These are phyloP conservation scores for Backusella morwellensis DNA, from an alignment of 192 early-diverging fungal genomes.

Conservation along the genomic window DNA sequence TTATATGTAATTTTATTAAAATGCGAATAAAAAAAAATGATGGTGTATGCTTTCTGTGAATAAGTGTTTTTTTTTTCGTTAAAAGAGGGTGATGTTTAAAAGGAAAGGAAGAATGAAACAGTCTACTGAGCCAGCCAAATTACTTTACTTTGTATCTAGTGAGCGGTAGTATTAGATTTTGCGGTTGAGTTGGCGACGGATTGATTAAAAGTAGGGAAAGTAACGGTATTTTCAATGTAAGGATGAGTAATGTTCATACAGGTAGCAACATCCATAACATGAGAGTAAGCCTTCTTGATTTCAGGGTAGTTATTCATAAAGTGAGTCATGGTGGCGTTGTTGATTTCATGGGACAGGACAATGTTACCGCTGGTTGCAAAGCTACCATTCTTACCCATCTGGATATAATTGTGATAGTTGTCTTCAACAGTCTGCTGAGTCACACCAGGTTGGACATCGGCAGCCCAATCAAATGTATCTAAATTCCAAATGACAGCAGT, in stretches of 20 bases:
- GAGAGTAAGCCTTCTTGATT: constrained; percentile 24
- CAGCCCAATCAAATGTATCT: constrained; percentile 49
- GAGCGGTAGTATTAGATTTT: background rate
- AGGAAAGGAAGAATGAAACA: background rate
- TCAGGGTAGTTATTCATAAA: constrained; percentile 15
- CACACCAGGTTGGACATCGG: constrained; percentile 10
- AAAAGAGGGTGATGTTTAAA: background rate
- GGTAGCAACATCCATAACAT: constrained; percentile 30
- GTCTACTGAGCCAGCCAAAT: background rate
- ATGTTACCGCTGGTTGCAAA: constrained; percentile 25
- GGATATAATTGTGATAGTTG: constrained; percentile 24
- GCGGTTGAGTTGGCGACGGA: background rate
- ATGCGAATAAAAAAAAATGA: constrained; percentile 5
- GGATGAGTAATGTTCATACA: constrained; percentile 27
- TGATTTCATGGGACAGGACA: constrained; percentile 32
- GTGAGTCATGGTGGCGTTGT: constrained; percentile 24
- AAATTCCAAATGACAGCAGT: constrained; percentile 52
- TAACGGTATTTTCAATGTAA: constrained; percentile 21
- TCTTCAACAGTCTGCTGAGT: constrained; percentile 23
- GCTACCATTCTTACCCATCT: constrained; percentile 23
- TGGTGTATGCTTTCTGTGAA: background rate
- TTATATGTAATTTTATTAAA: background rate
- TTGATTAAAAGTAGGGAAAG: constrained; percentile 10
- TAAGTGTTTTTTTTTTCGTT: background rate
- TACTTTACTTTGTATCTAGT: background rate